These are phyloP conservation scores for Aspergillus ostianus DNA, from an alignment of 495 filamentous ascomycete species.

Conservation along the genomic window DNA sequence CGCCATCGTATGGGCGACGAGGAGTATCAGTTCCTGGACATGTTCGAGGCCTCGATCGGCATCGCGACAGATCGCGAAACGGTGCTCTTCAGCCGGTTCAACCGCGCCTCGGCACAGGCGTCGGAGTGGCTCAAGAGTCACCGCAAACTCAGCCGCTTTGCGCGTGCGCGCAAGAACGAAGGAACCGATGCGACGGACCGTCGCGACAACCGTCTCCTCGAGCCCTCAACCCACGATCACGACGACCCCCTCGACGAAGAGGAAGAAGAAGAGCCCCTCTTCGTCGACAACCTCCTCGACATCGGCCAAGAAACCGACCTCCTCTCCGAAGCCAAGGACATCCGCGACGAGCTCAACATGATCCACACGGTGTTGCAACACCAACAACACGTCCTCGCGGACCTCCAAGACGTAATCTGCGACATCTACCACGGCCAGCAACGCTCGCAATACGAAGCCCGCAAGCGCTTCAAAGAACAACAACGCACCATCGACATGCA, in stretches of 20 bases:
- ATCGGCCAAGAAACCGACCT: slow-evolving; percentile 67
- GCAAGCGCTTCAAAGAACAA: slow-evolving; percentile 59
- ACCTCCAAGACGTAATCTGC: slow-evolving; percentile 55
- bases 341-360: slow-evolving; percentile 72
- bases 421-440: slow-evolving; percentile 48
- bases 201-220: slow-evolving; percentile 18
- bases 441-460: slow-evolving; percentile 49
- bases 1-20: slow-evolving; percentile 60
- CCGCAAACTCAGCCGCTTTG: slow-evolving; percentile 46
- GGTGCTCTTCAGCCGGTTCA: slow-evolving; percentile 62
- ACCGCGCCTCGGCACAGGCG: slow-evolving; percentile 58
- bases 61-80: slow-evolving; percentile 63
- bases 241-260: slow-evolving; percentile 4
- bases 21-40: slow-evolving; percentile 67
- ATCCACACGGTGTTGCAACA: slow-evolving; percentile 60
- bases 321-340: slow-evolving; percentile 67
- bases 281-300: slow-evolving; percentile 64
- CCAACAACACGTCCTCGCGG: slow-evolving; percentile 53
- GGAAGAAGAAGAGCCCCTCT: slow-evolving; percentile 43
- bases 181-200: slow-evolving; percentile 15
- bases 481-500: slow-evolving; percentile 60
- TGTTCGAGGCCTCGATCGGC: slow-evolving; percentile 69
- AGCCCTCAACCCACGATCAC: not conserved
- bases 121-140: slow-evolving; percentile 61
- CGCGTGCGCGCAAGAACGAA: slow-evolving; percentile 31